Evolutionary conservation across 805 yeast species (phyloP).

Genomic region (Suhomyces prunicola): DNA sequence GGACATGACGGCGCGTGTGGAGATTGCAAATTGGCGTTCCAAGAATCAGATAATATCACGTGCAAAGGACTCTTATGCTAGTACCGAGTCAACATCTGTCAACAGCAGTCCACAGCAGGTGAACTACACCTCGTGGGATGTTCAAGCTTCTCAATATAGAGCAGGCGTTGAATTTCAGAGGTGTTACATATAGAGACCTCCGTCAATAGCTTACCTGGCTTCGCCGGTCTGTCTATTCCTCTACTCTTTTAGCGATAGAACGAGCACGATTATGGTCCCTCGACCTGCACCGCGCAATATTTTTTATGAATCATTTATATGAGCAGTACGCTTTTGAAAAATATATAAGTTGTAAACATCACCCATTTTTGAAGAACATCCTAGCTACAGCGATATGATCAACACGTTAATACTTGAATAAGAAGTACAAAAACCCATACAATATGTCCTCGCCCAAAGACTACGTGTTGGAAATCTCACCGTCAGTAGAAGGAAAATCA

Average conservation of each 20-base stretch:
- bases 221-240: not conserved
- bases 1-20: not conserved
- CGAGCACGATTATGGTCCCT: not conserved
- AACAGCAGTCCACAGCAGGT: not conserved
- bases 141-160: not conserved
- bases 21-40: not conserved
- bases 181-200: not conserved
- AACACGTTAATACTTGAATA: conserved; percentile 4
- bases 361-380: not conserved
- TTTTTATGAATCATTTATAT: not conserved
- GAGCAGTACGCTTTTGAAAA: not conserved
- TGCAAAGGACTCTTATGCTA: not conserved
- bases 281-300: not conserved
- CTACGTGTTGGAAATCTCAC: conserved; percentile 26
- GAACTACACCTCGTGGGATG: not conserved
- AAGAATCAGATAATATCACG: not conserved
- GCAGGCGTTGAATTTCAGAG: not conserved
- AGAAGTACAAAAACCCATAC: not conserved
- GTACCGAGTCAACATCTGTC: not conserved
- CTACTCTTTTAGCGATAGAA: not conserved
- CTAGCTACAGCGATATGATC: conserved; percentile 3
- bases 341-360: not conserved
- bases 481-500: conserved; percentile 14
- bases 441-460: conserved; percentile 31
- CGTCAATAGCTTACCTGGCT: not conserved